phyloP scores from a whole-genome alignment of 2,329 filamentous ascomycete species.

The Stemphylium lycopersici region DNA sequence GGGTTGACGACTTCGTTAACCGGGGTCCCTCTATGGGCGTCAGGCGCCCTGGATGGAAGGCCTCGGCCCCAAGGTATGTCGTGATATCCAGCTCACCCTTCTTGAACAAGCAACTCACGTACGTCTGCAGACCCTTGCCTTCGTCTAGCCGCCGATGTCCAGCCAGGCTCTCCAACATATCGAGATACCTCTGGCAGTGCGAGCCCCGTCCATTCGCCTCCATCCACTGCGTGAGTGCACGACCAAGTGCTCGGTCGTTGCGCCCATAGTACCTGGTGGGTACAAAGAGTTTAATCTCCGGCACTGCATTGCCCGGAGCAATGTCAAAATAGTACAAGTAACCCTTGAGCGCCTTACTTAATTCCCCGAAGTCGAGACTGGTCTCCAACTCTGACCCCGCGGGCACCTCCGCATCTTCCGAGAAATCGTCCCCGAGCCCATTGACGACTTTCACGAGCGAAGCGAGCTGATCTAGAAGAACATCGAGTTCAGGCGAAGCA shows the following conservation, averaged over 20 bases:
- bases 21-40: background rate
- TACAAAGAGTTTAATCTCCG: slow-evolving; percentile 31
- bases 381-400: background rate
- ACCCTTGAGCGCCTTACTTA: slow-evolving; percentile 7
- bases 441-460: slow-evolving; percentile 11
- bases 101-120: background rate
- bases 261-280: slow-evolving; percentile 20
- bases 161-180: background rate
- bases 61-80: background rate
- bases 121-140: background rate
- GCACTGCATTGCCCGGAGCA: slow-evolving; percentile 13
- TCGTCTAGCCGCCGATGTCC: background rate
- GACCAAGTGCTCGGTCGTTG: slow-evolving; percentile 16
- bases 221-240: slow-evolving; percentile 11
- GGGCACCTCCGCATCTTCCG: slow-evolving; percentile 22
- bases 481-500: slow-evolving; percentile 1
- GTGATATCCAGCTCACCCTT: background rate
- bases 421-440: slow-evolving; percentile 16
- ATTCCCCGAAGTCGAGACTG: background rate
- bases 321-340: slow-evolving; percentile 36
- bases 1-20: background rate
- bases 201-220: background rate
- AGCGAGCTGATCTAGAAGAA: slow-evolving; percentile 12
- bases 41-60: background rate
- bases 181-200: background rate